Evolutionary conservation across 2,329 filamentous ascomycete species (phyloP).

Genomic region (Fusarium gaditjirri): DNA sequence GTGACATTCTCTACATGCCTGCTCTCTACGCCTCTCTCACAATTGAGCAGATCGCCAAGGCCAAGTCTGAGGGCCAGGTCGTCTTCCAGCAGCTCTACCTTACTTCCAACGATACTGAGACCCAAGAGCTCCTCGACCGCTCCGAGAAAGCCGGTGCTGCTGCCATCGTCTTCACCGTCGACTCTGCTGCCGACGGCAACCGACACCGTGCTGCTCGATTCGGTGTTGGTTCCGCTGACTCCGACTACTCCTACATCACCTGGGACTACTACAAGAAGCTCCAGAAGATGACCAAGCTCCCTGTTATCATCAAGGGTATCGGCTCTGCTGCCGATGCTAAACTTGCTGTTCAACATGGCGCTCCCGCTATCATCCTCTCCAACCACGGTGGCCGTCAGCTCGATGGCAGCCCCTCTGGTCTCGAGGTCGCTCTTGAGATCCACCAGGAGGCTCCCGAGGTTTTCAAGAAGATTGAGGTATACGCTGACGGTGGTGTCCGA

Average conservation of each 20-base stretch:
- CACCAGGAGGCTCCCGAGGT: constrained; percentile 51
- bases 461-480: constrained; percentile 53
- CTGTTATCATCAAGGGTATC: constrained; percentile 56
- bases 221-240: constrained; percentile 51
- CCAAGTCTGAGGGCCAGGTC: constrained; percentile 51
- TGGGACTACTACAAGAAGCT: constrained; percentile 54
- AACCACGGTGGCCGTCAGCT: constrained; percentile 58
- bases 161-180: constrained; percentile 53
- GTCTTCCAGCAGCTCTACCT: constrained; percentile 53
- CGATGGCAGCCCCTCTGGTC: constrained; percentile 51
- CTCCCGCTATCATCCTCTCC: constrained; percentile 52
- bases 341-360: constrained; percentile 48
- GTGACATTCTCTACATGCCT: constrained; percentile 62
- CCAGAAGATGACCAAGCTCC: constrained; percentile 50
- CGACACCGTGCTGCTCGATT: constrained; percentile 55
- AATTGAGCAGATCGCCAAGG: constrained; percentile 53
- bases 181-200: constrained; percentile 53
- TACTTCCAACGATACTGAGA: constrained; percentile 48
- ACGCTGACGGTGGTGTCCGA: constrained; percentile 56
- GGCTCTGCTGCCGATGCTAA: constrained; percentile 51
- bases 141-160: constrained; percentile 49
- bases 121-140: constrained; percentile 45
- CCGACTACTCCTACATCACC: constrained; percentile 42
- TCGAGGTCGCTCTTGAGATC: constrained; percentile 55
- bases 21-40: constrained; percentile 48